Conservation (phyloP, 148 eudicot species). For the Vaccinium vitisidaea region DNA sequence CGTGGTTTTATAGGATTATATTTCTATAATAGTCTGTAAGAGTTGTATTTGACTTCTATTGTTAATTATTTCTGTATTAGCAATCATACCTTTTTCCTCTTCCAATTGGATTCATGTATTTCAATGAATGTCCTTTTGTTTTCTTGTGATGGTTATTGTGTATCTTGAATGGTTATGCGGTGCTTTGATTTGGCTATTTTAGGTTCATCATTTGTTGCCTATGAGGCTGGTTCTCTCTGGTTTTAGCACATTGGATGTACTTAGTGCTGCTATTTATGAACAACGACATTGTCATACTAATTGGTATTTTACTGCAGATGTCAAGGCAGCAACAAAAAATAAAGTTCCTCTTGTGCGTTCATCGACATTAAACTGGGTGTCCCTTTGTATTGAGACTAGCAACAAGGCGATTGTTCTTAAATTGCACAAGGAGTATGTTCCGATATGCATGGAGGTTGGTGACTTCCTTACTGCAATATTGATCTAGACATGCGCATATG, state of each 20-base stretch:
- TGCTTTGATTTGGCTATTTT: neutral
- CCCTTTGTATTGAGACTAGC: slow-evolving; percentile 87
- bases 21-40: neutral
- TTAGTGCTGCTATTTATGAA: slow-evolving; percentile 17
- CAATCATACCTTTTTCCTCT: neutral
- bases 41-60: neutral
- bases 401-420: slow-evolving; percentile 79
- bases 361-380: slow-evolving; percentile 79
- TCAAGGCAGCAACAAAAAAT: slow-evolving; percentile 78
- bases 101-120: neutral
- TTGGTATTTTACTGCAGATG: slow-evolving; percentile 48
- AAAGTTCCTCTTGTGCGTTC: slow-evolving; percentile 98
- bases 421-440: slow-evolving; percentile 93
- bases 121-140: neutral
- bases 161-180: slow-evolving; percentile 2
- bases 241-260: neutral
- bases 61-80: neutral
- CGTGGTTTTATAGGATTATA: neutral
- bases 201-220: slow-evolving; percentile 1
- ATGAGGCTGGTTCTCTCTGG: neutral
- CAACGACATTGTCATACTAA: neutral
- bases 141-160: neutral
- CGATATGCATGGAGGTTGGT: slow-evolving; percentile 98
- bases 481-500: neutral
- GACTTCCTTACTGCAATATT: neutral